Evolutionary conservation across 2,329 filamentous ascomycete species (phyloP), one percentile per base, ranked within the genome.

Genomic region (Gliomastix tumulicola): DNA sequence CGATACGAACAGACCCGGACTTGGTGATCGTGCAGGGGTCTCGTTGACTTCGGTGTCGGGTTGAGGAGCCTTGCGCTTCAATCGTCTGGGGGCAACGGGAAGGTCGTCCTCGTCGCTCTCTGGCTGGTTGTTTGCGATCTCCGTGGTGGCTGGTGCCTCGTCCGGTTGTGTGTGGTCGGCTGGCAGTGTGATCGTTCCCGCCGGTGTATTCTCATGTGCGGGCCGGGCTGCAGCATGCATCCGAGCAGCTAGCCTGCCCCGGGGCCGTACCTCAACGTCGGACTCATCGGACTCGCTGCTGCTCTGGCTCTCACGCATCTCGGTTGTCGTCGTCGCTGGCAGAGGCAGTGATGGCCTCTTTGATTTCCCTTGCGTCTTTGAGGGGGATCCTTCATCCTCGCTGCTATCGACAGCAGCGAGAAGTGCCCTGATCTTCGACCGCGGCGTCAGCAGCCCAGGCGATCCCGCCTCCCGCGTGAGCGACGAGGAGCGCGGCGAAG

Each of bases 241-340:
- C 35, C 76, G 69, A 13, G 81, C 70, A 11, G 81, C 81, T 46
- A 86, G 65, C 36, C 74, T 72, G 18, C 82, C 81, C 37, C 72
- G 70, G 1, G 82, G 82, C 31, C 66, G 63, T 4, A 70, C 39
- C 6, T 54, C 49, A 25, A 54, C 46, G 17, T 60, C 57, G 5
- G 55, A 55, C 19, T 59, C 57, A 33, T 72, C 61, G 25, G n/a
- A 13, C 7, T 13, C 17, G 25, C 11, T 70, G n/a, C n/a, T n/a
- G n/a, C n/a, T n/a, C n/a, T n/a, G n/a, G n/a, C n/a, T n/a, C n/a
- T n/a, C n/a, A n/a, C n/a, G n/a, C n/a, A n/a, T n/a, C 68, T n/a
- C 70, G 66, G 2, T 61, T 57, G 5, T 70, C 63, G 1, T 55
- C 49, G 30, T 50, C 48, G 18, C 42, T 23, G 35, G 15, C 40